These are phyloP conservation scores for Salix exigua DNA, from an alignment of 345 rosid genomes.

Conservation along the genomic window DNA sequence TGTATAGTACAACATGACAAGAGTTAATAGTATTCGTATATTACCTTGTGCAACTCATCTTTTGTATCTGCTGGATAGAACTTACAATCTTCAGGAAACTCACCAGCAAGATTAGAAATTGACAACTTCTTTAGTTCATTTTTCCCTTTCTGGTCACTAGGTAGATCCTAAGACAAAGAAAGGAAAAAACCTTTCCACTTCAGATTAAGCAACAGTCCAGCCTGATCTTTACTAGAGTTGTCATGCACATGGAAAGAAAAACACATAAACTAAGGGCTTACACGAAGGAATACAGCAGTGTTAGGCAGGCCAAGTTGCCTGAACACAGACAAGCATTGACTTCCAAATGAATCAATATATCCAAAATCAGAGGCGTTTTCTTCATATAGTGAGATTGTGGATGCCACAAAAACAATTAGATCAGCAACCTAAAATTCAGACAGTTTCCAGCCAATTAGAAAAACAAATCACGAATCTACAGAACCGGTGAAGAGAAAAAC, in stretches of 20 bases:
- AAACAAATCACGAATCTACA: background rate
- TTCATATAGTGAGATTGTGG: constrained; percentile 54
- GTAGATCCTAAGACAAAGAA: constrained; percentile 55
- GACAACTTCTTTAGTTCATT: constrained; percentile 68
- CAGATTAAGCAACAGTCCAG: constrained; percentile 1
- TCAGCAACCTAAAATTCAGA: constrained; percentile 70
- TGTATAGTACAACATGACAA: background rate
- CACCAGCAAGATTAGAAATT: constrained; percentile 57
- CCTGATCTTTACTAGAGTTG: background rate
- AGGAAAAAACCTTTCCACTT: constrained; percentile 5
- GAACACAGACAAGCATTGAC: constrained; percentile 77
- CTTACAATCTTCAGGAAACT: constrained; percentile 85
- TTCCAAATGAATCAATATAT: constrained; percentile 79
- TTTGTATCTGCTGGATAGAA: constrained; percentile 81
- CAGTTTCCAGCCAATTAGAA: constrained; percentile 3
- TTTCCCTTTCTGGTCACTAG: constrained; percentile 57
- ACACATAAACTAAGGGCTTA: constrained; percentile 38
- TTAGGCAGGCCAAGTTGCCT: constrained; percentile 85
- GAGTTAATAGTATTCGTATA: background rate
- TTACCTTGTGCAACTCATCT: constrained; percentile 91
- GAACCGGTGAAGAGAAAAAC: background rate
- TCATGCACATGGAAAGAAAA: background rate
- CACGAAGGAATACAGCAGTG: constrained; percentile 79
- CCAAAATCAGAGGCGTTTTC: constrained; percentile 30
- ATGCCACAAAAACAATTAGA: constrained; percentile 90